A percentile compares a stretch with the other conserved stretches of the same genome.
Conservation (phyloP, 73 alveolate genomes). For the Paramecium octaurelia region DNA sequence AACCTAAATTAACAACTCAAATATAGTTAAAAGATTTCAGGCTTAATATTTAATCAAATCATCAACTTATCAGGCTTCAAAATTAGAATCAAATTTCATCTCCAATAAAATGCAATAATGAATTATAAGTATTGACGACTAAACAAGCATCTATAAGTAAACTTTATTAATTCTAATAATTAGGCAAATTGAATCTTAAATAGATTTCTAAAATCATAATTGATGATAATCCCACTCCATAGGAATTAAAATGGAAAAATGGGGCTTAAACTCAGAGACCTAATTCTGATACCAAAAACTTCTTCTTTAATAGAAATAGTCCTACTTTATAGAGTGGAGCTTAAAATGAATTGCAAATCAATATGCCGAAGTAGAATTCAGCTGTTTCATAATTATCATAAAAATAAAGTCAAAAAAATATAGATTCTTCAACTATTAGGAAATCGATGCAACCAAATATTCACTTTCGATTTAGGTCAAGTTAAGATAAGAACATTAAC, state of each 20-base stretch:
- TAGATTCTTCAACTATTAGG: background rate
- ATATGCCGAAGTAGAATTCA: background rate
- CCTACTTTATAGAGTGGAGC: background rate
- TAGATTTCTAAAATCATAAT: background rate
- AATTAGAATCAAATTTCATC: background rate
- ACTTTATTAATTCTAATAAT: background rate
- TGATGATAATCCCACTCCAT: background rate
- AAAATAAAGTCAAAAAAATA: background rate
- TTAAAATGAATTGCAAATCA: background rate
- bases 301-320: constrained; percentile 33
- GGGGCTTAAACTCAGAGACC: constrained; percentile 41
- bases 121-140: background rate
- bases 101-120: background rate
- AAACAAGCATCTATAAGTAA: background rate
- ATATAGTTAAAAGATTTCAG: background rate
- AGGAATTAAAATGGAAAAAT: constrained; percentile 2
- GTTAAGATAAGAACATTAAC: background rate
- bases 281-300: background rate
- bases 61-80: background rate
- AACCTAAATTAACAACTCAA: background rate
- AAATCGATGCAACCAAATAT: background rate
- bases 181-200: background rate
- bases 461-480: background rate
- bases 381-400: background rate
- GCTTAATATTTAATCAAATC: background rate